Conservation (phyloP, 805 yeast species). For the Grigorovia yakushimaensis region DNA sequence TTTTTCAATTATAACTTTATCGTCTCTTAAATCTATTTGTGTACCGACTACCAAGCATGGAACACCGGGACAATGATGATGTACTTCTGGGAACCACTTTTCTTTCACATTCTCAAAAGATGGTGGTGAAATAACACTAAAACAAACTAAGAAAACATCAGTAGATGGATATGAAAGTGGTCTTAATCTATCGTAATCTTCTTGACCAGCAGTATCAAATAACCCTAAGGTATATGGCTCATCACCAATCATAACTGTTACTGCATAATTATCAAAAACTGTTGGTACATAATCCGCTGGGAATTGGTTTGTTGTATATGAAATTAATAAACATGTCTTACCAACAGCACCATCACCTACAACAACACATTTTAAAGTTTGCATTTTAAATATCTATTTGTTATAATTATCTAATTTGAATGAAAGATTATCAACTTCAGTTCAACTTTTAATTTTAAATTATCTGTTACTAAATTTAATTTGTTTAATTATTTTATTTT, state of each 20-base stretch:
- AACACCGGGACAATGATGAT: constrained; percentile 96
- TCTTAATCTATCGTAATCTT: constrained; percentile 94
- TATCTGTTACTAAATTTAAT: not conserved
- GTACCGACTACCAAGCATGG: constrained; percentile 97
- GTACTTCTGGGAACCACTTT: constrained; percentile 98
- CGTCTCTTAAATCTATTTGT: constrained; percentile 89
- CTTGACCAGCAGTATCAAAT: constrained; percentile 98
- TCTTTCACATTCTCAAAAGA: constrained; percentile 95
- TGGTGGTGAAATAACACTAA: constrained; percentile 94
- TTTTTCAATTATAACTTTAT: constrained; percentile 81
- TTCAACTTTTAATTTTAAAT: not conserved
- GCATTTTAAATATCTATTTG: constrained; percentile 26
- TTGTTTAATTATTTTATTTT: not conserved
- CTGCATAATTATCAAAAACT: constrained; percentile 94
- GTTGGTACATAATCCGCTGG: constrained; percentile 98
- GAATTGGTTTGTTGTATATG: constrained; percentile 93
- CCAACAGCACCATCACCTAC: constrained; percentile 99
- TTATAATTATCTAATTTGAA: not conserved
- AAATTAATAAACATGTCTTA: constrained; percentile 89
- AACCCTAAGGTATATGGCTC: constrained; percentile 96
- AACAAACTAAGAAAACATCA: constrained; percentile 91
- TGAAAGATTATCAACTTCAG: not conserved
- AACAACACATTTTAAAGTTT: constrained; percentile 82
- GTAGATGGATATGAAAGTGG: constrained; percentile 96
- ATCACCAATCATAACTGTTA: constrained; percentile 92